These are phyloP conservation scores for Coprinopsis strossmayeri DNA, from an alignment of 768 basidiomycete species.

Conservation along the genomic window DNA sequence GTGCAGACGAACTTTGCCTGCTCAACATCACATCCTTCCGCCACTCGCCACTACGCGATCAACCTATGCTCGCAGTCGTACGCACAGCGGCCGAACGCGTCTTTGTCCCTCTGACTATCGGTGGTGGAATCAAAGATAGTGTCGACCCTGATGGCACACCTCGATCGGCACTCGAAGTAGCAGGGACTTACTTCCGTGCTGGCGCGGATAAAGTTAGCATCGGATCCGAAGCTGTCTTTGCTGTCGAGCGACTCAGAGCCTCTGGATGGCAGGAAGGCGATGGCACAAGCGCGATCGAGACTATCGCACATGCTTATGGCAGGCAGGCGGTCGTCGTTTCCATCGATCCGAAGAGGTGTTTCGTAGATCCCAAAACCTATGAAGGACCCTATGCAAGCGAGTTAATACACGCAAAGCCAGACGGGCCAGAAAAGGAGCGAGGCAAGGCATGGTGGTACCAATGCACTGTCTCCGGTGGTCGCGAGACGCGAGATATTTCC, in stretches of 20 bases:
- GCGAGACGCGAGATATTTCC: slow-evolving; percentile 76
- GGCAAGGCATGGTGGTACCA: slow-evolving; percentile 97
- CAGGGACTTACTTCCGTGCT: slow-evolving; percentile 91
- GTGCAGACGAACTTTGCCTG: slow-evolving; percentile 95
- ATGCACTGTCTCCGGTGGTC: slow-evolving; percentile 93
- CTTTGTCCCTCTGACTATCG: slow-evolving; percentile 97
- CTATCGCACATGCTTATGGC: slow-evolving; percentile 85
- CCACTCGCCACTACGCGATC: slow-evolving; percentile 89
- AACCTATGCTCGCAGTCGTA: slow-evolving; percentile 97
- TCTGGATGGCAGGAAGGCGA: slow-evolving; percentile 40
- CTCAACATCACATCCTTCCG: slow-evolving; percentile 99
- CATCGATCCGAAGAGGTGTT: slow-evolving; percentile 85
- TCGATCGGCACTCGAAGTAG: slow-evolving; percentile 87
- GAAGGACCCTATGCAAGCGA: slow-evolving; percentile 64
- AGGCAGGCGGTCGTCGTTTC: slow-evolving; percentile 98
- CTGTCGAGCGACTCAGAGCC: slow-evolving; percentile 75
- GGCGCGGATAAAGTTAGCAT: slow-evolving; percentile 99
- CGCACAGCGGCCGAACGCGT: slow-evolving; percentile 82
- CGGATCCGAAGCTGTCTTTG: slow-evolving; percentile 91
- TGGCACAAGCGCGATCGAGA: slow-evolving; percentile 86
- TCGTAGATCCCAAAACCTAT: slow-evolving; percentile 62
- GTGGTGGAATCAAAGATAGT: slow-evolving; percentile 95
- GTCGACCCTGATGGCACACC: slow-evolving; percentile 91
- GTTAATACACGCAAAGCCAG: slow-evolving; percentile 42
- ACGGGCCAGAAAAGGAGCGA: slow-evolving; percentile 46